Base-by-base conservation (phyloP, 495 filamentous ascomycete species). In the Penicillium argentinense region DNA sequence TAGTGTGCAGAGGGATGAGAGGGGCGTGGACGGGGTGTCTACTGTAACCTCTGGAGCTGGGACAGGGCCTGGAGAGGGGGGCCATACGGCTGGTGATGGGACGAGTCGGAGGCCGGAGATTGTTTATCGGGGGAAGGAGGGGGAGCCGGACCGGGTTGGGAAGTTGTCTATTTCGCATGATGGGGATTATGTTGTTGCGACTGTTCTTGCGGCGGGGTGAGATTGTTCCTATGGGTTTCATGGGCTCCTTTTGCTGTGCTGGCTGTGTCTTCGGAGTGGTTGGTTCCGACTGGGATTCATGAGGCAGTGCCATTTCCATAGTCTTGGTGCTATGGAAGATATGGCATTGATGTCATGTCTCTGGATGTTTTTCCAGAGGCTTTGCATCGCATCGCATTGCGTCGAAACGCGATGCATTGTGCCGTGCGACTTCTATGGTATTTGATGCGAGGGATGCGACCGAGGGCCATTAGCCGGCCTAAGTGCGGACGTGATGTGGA, bases 171-270 rank as follows among this genome's bases (percentile, higher is more conserved):
- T 83, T 49, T 78, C 77, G 33, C 79, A 83, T 68, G 80, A 82
- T 68, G 77, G 77, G 32, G 78, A 77, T 37, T 82, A 83, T 60
- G 77, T 80, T 13, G 64, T 79, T 48, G 79, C 78, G 25, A 78
- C 73, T 47, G 76, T 76, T 48, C 45, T 76, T 44, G 73, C 71
- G 18, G 65, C 63, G 38, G 66, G 60, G 0, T 67, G 63, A 64
- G 38, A 30, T 26, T 36, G 2, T 23, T 5, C 2, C 7, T 14
- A 19, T 22, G 21, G 21, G 39, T 19, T 47, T 19, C n/a, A 46
- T 45, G n/a, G n/a, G n/a, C n/a, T n/a, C n/a, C n/a, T n/a, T n/a
- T 36, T 34, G 14, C 23, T 19, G 24, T 28, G 12, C 26, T 38
- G 21, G 30, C 6, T 11, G 33, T 9, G 18, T 37, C 29, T 28